Conservation (phyloP, 1,284 basidiomycete species). For the Cutaneotrichosporon cyanovorans region DNA sequence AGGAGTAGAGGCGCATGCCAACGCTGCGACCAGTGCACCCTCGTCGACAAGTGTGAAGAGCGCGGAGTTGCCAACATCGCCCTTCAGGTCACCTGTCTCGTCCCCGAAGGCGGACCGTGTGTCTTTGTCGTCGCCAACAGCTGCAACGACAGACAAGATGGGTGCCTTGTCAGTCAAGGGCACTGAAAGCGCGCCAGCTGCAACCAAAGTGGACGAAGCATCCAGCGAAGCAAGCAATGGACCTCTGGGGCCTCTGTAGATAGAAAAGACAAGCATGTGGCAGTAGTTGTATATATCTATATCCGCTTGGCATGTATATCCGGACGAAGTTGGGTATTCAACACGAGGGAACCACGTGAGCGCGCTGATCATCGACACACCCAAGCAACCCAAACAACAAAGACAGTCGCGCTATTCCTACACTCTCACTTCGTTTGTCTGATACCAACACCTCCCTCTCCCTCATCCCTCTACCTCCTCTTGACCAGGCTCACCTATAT, state of each 20-base stretch:
- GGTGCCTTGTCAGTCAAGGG: not conserved
- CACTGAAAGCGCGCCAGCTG: not conserved
- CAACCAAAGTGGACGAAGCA: not conserved
- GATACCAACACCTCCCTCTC: not conserved
- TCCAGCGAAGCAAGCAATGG: constrained; percentile 3
- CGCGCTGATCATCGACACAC: not conserved
- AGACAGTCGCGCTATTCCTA: constrained; percentile 10
- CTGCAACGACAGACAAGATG: not conserved
- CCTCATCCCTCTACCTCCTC: not conserved
- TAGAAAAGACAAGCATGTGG: not conserved
- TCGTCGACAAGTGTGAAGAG: not conserved
- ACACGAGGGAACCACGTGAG: constrained; percentile 7
- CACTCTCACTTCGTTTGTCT: not conserved
- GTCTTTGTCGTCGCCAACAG: too few species aligned
- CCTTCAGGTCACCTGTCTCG: not conserved
- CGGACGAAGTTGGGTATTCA: too few species aligned
- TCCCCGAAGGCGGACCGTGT: not conserved
- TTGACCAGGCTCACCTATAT: not conserved
- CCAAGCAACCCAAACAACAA: constrained; percentile 6
- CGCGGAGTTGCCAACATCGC: constrained; percentile 2
- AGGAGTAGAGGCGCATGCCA: not conserved
- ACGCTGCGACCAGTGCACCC: not conserved
- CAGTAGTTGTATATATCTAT: not conserved
- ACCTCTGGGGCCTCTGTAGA: constrained; percentile 21
- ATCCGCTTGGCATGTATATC: not conserved